These are phyloP conservation scores for Phytophthora macrochlamydospora DNA, from an alignment of 352 stramenopile genomes.

Conservation along the genomic window DNA sequence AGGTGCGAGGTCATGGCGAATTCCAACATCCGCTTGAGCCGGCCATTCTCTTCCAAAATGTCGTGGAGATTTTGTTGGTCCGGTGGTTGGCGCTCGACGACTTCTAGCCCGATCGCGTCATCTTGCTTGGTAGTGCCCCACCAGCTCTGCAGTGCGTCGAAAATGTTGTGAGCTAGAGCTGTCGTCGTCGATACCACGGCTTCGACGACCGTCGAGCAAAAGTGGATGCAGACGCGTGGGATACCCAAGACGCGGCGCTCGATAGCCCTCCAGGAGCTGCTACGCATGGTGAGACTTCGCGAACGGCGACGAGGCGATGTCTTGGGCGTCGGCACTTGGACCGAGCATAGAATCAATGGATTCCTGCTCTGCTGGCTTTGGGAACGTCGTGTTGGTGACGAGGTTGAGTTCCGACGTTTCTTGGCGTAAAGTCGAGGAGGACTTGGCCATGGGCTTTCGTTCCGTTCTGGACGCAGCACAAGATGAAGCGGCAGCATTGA, in stretches of 20 bases:
- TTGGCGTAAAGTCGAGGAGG: slow-evolving; percentile 13
- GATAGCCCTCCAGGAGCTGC: slow-evolving; percentile 13
- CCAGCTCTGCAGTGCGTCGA: slow-evolving; percentile 25
- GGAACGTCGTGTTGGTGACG: slow-evolving; percentile 9
- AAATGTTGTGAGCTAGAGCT: slow-evolving; percentile 8
- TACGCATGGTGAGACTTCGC: slow-evolving; percentile 6
- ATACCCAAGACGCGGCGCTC: slow-evolving; percentile 6
- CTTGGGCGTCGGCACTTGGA: slow-evolving; percentile 24
- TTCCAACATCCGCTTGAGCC: slow-evolving; percentile 30
- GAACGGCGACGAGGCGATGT: slow-evolving; percentile 22
- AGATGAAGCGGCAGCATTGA: slow-evolving; percentile 30
- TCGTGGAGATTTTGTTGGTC: slow-evolving; percentile 8
- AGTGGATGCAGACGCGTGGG: slow-evolving; percentile 13
- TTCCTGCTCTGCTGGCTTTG: slow-evolving; percentile 10
- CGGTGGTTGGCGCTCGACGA: slow-evolving; percentile 12
- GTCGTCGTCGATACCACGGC: slow-evolving; percentile 17
- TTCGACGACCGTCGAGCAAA: slow-evolving; percentile 22
- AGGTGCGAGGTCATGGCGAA: slow-evolving; percentile 29
- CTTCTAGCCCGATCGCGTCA: slow-evolving; percentile 11
- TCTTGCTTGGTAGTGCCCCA: slow-evolving; percentile 16
- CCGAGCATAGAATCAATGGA: slow-evolving; percentile 12
- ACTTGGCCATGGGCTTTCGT: slow-evolving; percentile 23
- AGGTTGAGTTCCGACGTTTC: slow-evolving; percentile 27
- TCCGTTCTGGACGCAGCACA: slow-evolving; percentile 20
- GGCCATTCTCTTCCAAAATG: slow-evolving; percentile 30